These are phyloP conservation scores for Rutstroemia sp. DNA, from an alignment of 2,329 filamentous ascomycete genomes.

Conservation along the genomic window DNA sequence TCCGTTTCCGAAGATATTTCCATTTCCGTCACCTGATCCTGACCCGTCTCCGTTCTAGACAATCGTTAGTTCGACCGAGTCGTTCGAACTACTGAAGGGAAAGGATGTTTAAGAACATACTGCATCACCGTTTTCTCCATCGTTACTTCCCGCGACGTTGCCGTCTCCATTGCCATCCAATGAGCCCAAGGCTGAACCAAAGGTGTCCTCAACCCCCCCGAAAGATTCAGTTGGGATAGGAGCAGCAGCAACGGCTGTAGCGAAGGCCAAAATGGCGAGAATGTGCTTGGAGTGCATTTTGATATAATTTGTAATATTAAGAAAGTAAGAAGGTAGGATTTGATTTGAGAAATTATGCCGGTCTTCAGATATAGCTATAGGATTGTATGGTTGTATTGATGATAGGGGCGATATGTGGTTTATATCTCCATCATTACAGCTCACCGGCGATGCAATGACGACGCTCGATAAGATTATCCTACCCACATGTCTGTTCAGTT, in stretches of 20 bases:
- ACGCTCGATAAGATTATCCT: too few relatives aligned
- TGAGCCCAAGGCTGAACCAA: background rate
- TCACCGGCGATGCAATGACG: too few relatives aligned
- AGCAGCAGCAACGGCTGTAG: background rate
- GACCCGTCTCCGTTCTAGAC: background rate
- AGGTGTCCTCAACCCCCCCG: background rate
- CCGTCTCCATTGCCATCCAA: background rate
- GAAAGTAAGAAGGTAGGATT: too few relatives aligned
- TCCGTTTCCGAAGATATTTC: background rate
- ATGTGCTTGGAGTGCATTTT: background rate
- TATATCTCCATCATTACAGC: too few relatives aligned
- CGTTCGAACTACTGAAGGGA: background rate
- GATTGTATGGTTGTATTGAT: too few relatives aligned
- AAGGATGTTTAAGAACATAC: background rate
- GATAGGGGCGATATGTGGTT: too few relatives aligned
- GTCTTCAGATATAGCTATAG: too few relatives aligned
- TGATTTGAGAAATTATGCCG: too few relatives aligned
- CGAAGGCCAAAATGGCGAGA: background rate
- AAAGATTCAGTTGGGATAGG: background rate
- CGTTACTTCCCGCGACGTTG: background rate
- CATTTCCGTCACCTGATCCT: background rate
- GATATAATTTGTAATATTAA: background rate
- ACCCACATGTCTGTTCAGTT: too few relatives aligned
- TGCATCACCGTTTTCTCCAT: background rate
- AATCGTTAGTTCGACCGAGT: too few relatives aligned